Conservation (phyloP, 805 yeast species). For the Spencermartinsiella europaea region DNA sequence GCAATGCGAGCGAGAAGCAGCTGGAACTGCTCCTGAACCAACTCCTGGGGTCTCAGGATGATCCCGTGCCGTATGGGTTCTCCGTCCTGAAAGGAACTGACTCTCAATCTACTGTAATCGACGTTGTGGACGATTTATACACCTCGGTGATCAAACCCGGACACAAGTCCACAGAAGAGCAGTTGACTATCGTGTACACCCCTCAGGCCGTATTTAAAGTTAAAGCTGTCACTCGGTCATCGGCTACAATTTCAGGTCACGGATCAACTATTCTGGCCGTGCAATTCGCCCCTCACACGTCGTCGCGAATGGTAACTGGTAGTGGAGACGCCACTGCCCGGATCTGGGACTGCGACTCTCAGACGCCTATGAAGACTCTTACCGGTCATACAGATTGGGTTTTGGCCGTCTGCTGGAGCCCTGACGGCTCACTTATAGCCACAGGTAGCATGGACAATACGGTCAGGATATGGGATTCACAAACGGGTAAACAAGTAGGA, state of each 20-base stretch:
- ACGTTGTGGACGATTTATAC: slow-evolving; percentile 73
- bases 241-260: slow-evolving; percentile 92
- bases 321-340: slow-evolving; percentile 96
- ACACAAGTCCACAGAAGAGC: slow-evolving; percentile 85
- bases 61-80: slow-evolving; percentile 87
- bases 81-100: slow-evolving; percentile 46
- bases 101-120: slow-evolving; percentile 44
- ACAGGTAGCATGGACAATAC: slow-evolving; percentile 96
- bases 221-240: slow-evolving; percentile 80
- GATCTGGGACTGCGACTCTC: slow-evolving; percentile 94
- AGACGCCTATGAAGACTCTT: slow-evolving; percentile 78
- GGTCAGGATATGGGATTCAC: slow-evolving; percentile 79
- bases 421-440: slow-evolving; percentile 85
- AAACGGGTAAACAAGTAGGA: slow-evolving; percentile 69
- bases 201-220: slow-evolving; percentile 96
- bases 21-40: slow-evolving; percentile 83
- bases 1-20: slow-evolving; percentile 76
- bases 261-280: slow-evolving; percentile 90
- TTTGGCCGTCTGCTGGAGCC: slow-evolving; percentile 83
- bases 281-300: slow-evolving; percentile 87
- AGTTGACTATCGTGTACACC: slow-evolving; percentile 81
- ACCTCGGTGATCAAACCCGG: slow-evolving; percentile 81
- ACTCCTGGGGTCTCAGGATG: slow-evolving; percentile 49
- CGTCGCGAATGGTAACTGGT: slow-evolving; percentile 85
- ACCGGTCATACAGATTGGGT: slow-evolving; percentile 93